Percentiles rank a stretch among this genome's conserved stretches.
Conservation (phyloP, 176 grass and related monocot species). For the Eragrostis curvula region DNA sequence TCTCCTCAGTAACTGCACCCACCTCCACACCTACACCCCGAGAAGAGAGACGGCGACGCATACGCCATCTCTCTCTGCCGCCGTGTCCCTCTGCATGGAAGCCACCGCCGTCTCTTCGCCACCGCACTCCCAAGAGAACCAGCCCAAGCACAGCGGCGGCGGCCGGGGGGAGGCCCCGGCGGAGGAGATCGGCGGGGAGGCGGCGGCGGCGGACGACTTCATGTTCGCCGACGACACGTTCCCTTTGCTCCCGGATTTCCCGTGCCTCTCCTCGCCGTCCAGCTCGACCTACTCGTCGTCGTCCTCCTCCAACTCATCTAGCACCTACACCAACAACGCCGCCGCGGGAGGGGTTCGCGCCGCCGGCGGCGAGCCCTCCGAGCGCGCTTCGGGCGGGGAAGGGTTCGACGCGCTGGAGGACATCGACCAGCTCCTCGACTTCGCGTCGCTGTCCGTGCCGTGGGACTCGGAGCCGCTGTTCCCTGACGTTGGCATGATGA, state of each 20-base stretch:
- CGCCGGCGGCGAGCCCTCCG: slow-evolving; percentile 2
- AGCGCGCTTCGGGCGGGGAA: slow-evolving; percentile 23
- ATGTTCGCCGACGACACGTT: slow-evolving; percentile 78
- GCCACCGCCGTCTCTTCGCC: slow-evolving; percentile 48
- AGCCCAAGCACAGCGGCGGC: slow-evolving; percentile 34
- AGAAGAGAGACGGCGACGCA: slow-evolving; percentile 21
- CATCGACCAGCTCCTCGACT: slow-evolving; percentile 61
- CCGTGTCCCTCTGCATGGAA: slow-evolving; percentile 56
- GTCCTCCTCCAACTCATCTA: slow-evolving; percentile 62
- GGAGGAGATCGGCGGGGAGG: slow-evolving; percentile 46
- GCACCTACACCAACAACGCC: slow-evolving; percentile 50
- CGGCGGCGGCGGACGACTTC: slow-evolving; percentile 66
- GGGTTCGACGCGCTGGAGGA: slow-evolving; percentile 46
- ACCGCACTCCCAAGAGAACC: slow-evolving; percentile 38
- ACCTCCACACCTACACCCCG: slow-evolving; percentile 38
- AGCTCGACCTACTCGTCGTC: slow-evolving; percentile 60
- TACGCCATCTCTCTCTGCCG: background rate
- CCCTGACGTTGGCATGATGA: slow-evolving; percentile 52
- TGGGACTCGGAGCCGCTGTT: slow-evolving; percentile 78
- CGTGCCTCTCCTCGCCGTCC: slow-evolving; percentile 68
- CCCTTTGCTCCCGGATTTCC: slow-evolving; percentile 69
- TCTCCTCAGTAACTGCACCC: slow-evolving; percentile 59
- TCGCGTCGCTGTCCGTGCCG: slow-evolving; percentile 65
- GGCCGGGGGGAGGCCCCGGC: slow-evolving; percentile 20
- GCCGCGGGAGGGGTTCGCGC: background rate